Conservation (phyloP, 2,329 filamentous ascomycete genomes). For the Zasmidium angulare region DNA sequence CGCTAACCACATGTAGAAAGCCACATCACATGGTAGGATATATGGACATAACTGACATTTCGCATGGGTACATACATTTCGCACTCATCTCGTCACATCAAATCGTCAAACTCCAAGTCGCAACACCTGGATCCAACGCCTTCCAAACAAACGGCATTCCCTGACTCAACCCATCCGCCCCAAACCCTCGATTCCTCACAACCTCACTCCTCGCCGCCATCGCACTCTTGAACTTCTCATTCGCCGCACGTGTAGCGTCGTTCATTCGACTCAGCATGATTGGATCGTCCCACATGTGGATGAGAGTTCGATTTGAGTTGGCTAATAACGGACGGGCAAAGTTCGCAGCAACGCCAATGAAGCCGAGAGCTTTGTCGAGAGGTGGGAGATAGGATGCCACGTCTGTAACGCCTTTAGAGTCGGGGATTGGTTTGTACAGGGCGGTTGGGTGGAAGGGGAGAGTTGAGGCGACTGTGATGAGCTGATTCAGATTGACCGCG, state of each 20-base stretch:
- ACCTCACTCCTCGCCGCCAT: slow-evolving; percentile 43
- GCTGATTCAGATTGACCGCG: slow-evolving; percentile 45
- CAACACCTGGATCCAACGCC: slow-evolving; percentile 30
- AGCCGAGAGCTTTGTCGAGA: slow-evolving; percentile 34
- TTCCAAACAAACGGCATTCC: slow-evolving; percentile 52
- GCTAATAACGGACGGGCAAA: slow-evolving; percentile 46
- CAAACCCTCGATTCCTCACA: slow-evolving; percentile 44
- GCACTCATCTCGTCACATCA: slow-evolving; percentile 2
- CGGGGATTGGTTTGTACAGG: slow-evolving; percentile 42
- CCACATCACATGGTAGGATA: not conserved
- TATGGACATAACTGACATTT: too few relatives aligned
- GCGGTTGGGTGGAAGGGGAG: slow-evolving; percentile 47
- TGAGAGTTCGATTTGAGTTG: slow-evolving; percentile 38
- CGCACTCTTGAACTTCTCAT: slow-evolving; percentile 35
- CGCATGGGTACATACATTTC: too few relatives aligned
- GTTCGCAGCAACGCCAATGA: slow-evolving; percentile 40
- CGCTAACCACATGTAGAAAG: not conserved
- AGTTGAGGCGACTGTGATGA: slow-evolving; percentile 37
- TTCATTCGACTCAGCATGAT: slow-evolving; percentile 39
- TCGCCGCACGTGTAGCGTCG: slow-evolving; percentile 34
- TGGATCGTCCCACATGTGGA: slow-evolving; percentile 44
- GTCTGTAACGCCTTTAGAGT: slow-evolving; percentile 39
- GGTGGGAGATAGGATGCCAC: slow-evolving; percentile 38
- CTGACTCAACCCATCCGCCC: slow-evolving; percentile 43
- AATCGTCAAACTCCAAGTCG: slow-evolving; percentile 24